Evolutionary conservation across 2,329 filamentous ascomycete species (phyloP), one percentile per base, ranked within the genome.

Genomic region (Arthrobotrys pseudoclavata): DNA sequence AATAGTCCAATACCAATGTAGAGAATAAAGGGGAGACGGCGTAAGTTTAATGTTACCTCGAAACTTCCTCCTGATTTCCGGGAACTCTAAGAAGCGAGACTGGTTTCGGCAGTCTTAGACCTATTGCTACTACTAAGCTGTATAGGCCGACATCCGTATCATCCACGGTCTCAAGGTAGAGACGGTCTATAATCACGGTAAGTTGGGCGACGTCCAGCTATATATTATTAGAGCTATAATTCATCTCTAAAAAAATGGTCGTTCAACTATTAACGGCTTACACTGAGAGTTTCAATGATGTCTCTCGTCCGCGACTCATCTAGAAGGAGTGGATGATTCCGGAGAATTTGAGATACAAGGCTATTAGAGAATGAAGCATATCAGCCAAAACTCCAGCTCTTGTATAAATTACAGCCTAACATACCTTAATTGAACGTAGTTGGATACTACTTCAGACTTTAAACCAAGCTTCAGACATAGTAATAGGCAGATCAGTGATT

Each of bases 101-200:
- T 13, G 60, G 29, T 6, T 20, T 61, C 2, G 57, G 15, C 9
- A 63, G 18, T 24, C 53, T 61, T 9, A 76, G 34, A n/a, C 52
- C 50, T 7, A 76, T 48, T 45, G 72, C 72, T 4, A 66, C 29
- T 9, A 76, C 26, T 20, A 76, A 47, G 15, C 64, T 66, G 15
- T 69, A 66, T 20, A 69, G 37, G 20, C 60, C 50, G 18, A 66
- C 40, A n/a, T 55, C 45, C 42, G 45, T 31, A 29, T 52, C 48
- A 29, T 15, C 53, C 13, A 20, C 12, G 31, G 31, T 24, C 20
- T 60, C 7, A 34, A 26, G 22, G 12, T 31, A n/a, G 15, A 45
- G 15, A 3, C 15, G 24, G 20, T 60, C 60, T 10, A 61, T 15
- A 47, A 70, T 24, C 42, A 12, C 18, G n/a, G 60, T 26, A 22